phyloP scores from a whole-genome alignment of 179 eudicot species.

The Nepenthes alata region DNA sequence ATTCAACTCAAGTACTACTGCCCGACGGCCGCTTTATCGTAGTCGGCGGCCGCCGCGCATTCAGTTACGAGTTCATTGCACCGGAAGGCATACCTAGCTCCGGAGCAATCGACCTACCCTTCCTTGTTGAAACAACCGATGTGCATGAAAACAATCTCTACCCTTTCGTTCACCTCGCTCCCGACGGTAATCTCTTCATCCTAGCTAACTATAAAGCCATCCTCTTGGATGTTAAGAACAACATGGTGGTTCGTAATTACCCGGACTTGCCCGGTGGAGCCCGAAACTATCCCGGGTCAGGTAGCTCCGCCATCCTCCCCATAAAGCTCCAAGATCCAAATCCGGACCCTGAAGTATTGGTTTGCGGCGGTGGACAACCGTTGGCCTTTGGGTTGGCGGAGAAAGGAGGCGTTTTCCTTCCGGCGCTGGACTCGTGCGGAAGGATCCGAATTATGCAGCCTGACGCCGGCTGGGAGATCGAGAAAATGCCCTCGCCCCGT shows the following conservation, averaged over 20 bases:
- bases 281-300: conserved; percentile 84
- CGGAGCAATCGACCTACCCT: conserved; percentile 13
- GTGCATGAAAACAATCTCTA: conserved; percentile 48
- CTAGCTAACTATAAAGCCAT: conserved; percentile 55
- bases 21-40: conserved; percentile 17
- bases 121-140: conserved; percentile 21
- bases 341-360: conserved; percentile 29
- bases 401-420: conserved; percentile 17
- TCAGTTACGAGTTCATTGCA: conserved; percentile 26
- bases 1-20: conserved; percentile 19
- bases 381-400: conserved; percentile 21
- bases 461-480: conserved; percentile 44
- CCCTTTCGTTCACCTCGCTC: conserved; percentile 67
- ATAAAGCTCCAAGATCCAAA: conserved; percentile 13
- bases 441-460: conserved; percentile 27
- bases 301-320: conserved; percentile 50
- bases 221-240: conserved; percentile 35
- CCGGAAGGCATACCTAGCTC: conserved; percentile 17
- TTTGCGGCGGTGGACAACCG: conserved; percentile 54
- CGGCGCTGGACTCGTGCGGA: conserved; percentile 53
- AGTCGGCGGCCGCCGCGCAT: conserved; percentile 33
- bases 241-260: conserved; percentile 25
- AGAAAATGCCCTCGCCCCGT: conserved; percentile 55
- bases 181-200: conserved; percentile 75
- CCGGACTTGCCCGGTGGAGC: conserved; percentile 55